phyloP scores from a whole-genome alignment of 306 rosid genomes.

The Arachis hypogaea region DNA sequence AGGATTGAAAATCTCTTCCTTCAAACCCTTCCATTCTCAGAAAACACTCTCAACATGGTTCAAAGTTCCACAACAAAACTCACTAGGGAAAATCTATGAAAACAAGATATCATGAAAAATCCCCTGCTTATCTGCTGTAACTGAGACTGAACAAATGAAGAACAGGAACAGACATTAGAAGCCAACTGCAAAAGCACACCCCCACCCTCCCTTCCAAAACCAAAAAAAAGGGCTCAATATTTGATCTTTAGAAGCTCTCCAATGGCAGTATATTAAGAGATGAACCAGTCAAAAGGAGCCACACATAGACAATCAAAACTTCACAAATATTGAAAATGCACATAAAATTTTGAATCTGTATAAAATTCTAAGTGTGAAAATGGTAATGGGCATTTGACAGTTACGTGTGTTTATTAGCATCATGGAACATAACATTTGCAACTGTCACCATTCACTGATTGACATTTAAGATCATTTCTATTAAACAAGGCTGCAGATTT shows the following conservation, averaged over 20 bases:
- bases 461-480: constrained; percentile 54
- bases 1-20: too few species aligned
- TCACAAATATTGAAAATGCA: constrained; percentile 43
- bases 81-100: not conserved
- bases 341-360: constrained; percentile 44
- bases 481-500: constrained; percentile 58
- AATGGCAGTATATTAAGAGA: not conserved
- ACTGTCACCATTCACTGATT: constrained; percentile 53
- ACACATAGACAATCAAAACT: constrained; percentile 10
- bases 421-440: constrained; percentile 38
- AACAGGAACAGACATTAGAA: not conserved
- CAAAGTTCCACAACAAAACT: too few species aligned
- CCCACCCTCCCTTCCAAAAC: not conserved
- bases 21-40: too few species aligned
- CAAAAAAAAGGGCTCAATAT: not conserved
- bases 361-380: constrained; percentile 40
- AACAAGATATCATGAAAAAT: not conserved
- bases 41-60: too few species aligned
- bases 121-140: not conserved
- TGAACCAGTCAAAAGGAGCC: not conserved
- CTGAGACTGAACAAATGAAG: not conserved
- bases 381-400: constrained; percentile 30
- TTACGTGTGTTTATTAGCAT: constrained; percentile 46
- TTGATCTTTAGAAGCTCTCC: not conserved
- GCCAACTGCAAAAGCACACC: not conserved